Evolutionary conservation across 306 rosid species (phyloP), one percentile per base, ranked within the genome.

Genomic region (Quillaja saponaria): DNA sequence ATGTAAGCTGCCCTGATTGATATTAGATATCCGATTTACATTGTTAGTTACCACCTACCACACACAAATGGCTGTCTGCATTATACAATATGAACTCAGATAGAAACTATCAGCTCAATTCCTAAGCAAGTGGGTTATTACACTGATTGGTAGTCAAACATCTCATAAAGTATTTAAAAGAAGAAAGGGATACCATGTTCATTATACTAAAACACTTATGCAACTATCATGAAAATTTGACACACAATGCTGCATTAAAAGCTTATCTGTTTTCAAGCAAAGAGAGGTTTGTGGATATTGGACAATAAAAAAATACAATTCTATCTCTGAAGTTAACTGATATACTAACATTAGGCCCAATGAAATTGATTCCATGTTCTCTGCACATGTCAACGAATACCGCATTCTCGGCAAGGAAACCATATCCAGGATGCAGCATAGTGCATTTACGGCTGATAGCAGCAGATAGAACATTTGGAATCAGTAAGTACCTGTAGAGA

Each of bases 361-460:
- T 89, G 68, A 92, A 92, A 83, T 89, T 92, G 74, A 92, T 81
- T 75, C 96, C 86, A 60, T 89, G 97, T 47, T 78, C 91, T 73
- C 74, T 80, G 75, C 99, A 92, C 95, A 92, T 89, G 63, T 92
- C 91, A 80, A 92, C 99, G 78, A 92, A 92, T 56, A 74, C 63
- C 15, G 95, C 97, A 87, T 92, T 92, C 81, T 92, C 99, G 28
- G 99, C 84, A 50, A 92, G 96, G 74, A 92, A 89, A 67, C 99
- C 99, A 77, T 92, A 92, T 71, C 99, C 99, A 38, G 99, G 99
- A 78, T 92, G 99, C 77, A 92, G 75, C 99, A 92, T 89, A 10
- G 95, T 85, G 70, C 99, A 89, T 28, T 53, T 70, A 33, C 71
- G 86, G 76, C 95, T 87, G 64, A 63, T 63, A 47, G 99, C 99